Evolutionary conservation across 805 yeast species (phyloP), one percentile per base, ranked within the genome.

Genomic region (Candida caryicola): DNA sequence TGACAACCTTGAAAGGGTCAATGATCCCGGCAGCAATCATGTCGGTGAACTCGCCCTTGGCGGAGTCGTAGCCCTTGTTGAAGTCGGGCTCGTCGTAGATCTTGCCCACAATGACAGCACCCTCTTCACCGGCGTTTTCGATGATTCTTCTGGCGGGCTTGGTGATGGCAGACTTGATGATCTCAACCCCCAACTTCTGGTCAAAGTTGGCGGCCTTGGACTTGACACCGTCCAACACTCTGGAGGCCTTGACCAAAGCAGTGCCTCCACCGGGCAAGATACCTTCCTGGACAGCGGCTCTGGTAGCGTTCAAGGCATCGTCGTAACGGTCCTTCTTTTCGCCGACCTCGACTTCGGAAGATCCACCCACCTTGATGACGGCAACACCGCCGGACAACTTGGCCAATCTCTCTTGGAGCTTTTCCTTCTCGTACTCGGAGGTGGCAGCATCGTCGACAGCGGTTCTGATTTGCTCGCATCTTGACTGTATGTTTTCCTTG

Each of bases 221-320:
- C 64, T 80, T 74, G 47, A 86, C 81, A 16, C 64, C 72, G 48
- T 80, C 88, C 56, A 93, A 76, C 46, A 81, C 65, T 54, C 79
- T 75, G 37, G 95, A 78, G 36, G 98, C 97, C 78, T 93, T 93
- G 58, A 88, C 77, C 60, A 93, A 77, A 41, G 99, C 99, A 51
- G 97, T 88, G 71, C 99, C 99, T 66, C 99, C 99, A 73, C 99
- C 99, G 60, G 99, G 99, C 51, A 93, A 77, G 61, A 93, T 89
- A 71, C 99, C 99, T 70, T 88, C 96, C 71, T 91, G 91, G 48
- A 93, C 96, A 50, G 99, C 99, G 42, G 99, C 97, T 70, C 98
- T 88, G 37, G 98, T 93, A 40, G 99, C 97, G 62, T 93, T 91
- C 62, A 93, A 77, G 18, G 99, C 98, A 73, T 93, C 99, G 57